Conservation (phyloP, 2,329 filamentous ascomycete genomes). For the Aspergillus novoparasiticus region DNA sequence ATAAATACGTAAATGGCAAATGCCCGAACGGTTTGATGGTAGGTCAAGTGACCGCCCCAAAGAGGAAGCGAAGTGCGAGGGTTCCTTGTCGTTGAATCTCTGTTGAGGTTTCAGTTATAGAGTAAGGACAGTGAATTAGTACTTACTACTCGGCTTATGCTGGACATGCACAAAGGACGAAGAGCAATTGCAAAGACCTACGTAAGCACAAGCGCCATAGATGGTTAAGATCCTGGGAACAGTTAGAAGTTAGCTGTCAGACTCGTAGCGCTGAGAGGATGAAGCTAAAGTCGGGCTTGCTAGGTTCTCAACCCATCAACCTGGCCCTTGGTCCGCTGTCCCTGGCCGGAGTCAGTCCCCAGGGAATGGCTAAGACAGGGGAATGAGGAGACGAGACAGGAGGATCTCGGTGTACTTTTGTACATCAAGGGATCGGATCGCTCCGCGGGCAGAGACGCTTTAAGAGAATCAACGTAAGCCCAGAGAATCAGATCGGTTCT, state of each 20-base stretch:
- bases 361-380: slow-evolving; percentile 4
- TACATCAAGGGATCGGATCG: neutral
- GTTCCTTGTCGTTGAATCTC: neutral
- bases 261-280: neutral
- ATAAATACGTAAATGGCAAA: neutral
- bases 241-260: neutral
- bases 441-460: slow-evolving; percentile 3
- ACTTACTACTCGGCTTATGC: neutral
- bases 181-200: neutral
- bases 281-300: slow-evolving; percentile 5
- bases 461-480: slow-evolving; percentile 9
- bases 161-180: neutral
- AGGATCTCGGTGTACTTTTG: slow-evolving; percentile 9
- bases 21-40: neutral
- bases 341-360: slow-evolving; percentile 6
- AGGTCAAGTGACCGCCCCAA: neutral
- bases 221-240: neutral
- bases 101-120: neutral
- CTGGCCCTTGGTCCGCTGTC: slow-evolving; percentile 16
- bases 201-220: neutral
- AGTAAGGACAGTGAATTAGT: neutral
- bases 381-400: neutral
- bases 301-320: slow-evolving; percentile 21
- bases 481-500: slow-evolving; percentile 18
- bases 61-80: neutral